Percentiles rank a stretch among this genome's conserved stretches.
Evolutionary conservation across 441 rosid genomes (phyloP).

Genomic region (Eutrema salsugineum): DNA sequence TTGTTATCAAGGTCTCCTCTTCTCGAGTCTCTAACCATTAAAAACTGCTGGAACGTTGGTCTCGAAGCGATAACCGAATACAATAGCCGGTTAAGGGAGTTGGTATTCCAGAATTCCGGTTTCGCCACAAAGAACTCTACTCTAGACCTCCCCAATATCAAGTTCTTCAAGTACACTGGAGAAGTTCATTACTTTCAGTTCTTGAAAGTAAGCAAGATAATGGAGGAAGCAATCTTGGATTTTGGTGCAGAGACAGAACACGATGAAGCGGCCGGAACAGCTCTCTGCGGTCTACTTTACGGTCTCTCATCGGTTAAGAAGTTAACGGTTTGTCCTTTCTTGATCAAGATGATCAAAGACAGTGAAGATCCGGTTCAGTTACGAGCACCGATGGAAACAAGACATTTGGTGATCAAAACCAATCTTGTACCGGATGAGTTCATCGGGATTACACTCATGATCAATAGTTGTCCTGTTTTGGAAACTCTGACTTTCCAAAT

Average conservation of each 20-base stretch:
- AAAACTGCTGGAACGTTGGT: slow-evolving; percentile 39
- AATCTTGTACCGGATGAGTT: slow-evolving; percentile 30
- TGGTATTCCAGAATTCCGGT: slow-evolving; percentile 29
- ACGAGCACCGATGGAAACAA: slow-evolving; percentile 14
- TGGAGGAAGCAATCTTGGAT: slow-evolving; percentile 40
- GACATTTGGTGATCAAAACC: slow-evolving; percentile 37
- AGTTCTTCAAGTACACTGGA: slow-evolving; percentile 39
- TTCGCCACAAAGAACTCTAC: background rate
- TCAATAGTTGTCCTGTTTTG: slow-evolving; percentile 37
- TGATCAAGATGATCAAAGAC: slow-evolving; percentile 37
- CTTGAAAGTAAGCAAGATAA: background rate
- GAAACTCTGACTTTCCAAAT: slow-evolving; percentile 36
- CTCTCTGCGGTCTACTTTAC: slow-evolving; percentile 27
- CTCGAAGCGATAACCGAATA: background rate
- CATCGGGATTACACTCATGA: slow-evolving; percentile 41
- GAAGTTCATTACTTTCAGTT: slow-evolving; percentile 18
- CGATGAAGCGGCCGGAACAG: slow-evolving; percentile 11
- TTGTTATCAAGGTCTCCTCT: slow-evolving; percentile 27
- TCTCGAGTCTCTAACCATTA: slow-evolving; percentile 36
- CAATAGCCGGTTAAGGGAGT: background rate
- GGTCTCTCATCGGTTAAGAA: slow-evolving; percentile 20
- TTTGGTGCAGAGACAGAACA: slow-evolving; percentile 22
- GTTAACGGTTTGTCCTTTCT: slow-evolving; percentile 34
- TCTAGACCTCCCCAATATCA: slow-evolving; percentile 29
- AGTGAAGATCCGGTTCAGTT: slow-evolving; percentile 22